Percentiles rank a stretch among this genome's conserved stretches.
phyloP scores from a whole-genome alignment of 192 early-diverging fungal species.

The Podila horticola region DNA sequence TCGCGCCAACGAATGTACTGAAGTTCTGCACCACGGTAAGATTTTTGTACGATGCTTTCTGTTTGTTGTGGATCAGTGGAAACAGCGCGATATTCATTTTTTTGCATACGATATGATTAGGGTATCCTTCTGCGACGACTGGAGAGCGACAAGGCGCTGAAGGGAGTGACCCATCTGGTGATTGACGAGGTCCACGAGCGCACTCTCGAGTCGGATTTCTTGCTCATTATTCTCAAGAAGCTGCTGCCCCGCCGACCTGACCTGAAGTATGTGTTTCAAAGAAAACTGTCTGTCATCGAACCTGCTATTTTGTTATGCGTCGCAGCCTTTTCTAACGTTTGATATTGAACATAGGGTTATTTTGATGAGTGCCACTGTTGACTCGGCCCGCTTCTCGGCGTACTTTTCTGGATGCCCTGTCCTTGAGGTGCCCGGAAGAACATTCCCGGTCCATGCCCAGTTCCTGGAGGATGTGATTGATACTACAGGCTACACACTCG shows the following conservation, averaged over 20 bases:
- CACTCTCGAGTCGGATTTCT: slow-evolving; percentile 78
- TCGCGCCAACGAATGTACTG: slow-evolving; percentile 65
- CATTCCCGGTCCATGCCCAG: slow-evolving; percentile 75
- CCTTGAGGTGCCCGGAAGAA: slow-evolving; percentile 78
- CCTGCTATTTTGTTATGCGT: no score
- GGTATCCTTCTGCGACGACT: slow-evolving; percentile 78
- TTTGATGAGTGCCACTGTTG: slow-evolving; percentile 82
- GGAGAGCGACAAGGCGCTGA: slow-evolving; percentile 67
- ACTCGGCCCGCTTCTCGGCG: slow-evolving; percentile 66
- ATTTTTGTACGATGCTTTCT: neutral
- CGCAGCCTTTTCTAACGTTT: neutral
- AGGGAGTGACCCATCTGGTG: slow-evolving; percentile 73
- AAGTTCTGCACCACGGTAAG: slow-evolving; percentile 79
- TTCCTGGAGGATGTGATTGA: slow-evolving; percentile 80
- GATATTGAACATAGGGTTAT: slow-evolving; percentile 52
- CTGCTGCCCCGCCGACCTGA: slow-evolving; percentile 60
- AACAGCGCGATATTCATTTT: slow-evolving; percentile 11
- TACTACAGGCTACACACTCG: slow-evolving; percentile 63
- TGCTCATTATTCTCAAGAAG: slow-evolving; percentile 71
- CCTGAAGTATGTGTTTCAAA: slow-evolving; percentile 54
- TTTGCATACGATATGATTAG: slow-evolving; percentile 19
- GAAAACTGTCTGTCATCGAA: neutral
- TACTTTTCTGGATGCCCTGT: slow-evolving; percentile 72
- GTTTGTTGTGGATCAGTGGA: neutral
- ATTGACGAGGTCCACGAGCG: slow-evolving; percentile 88